Percentiles rank a stretch among this genome's conserved stretches.
These are phyloP conservation scores for Teratosphaeria viscida DNA, from an alignment of 2,329 filamentous ascomycete genomes.

Conservation along the genomic window DNA sequence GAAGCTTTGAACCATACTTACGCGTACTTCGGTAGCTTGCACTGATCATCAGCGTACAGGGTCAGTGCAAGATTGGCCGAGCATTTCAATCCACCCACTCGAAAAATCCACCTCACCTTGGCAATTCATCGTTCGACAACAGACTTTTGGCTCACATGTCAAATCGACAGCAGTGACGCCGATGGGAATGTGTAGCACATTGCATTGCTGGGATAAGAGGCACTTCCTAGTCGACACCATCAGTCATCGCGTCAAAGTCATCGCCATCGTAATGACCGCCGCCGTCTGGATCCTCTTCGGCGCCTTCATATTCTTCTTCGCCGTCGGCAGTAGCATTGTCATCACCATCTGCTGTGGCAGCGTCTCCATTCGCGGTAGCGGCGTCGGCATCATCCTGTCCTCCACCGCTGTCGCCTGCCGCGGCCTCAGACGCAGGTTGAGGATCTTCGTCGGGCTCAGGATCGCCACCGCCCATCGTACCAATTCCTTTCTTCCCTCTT, in stretches of 20 bases:
- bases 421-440: neutral
- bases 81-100: neutral
- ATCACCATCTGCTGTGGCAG: neutral
- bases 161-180: neutral
- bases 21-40: too few species aligned
- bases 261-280: neutral
- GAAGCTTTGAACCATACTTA: neutral
- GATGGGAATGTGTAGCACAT: neutral
- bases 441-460: neutral
- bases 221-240: neutral
- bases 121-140: neutral
- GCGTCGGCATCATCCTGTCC: neutral
- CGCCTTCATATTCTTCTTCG: neutral
- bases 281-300: neutral
- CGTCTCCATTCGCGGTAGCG: neutral
- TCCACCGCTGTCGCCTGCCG: neutral
- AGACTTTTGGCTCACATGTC: neutral
- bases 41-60: neutral
- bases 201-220: neutral
- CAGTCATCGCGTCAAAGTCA: neutral
- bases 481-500: neutral
- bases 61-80: neutral
- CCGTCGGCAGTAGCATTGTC: neutral
- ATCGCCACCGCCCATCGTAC: conserved; percentile 5
- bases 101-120: neutral